phyloP scores from a whole-genome alignment of 352 stramenopile species.

The Phytophthora uliginosa region DNA sequence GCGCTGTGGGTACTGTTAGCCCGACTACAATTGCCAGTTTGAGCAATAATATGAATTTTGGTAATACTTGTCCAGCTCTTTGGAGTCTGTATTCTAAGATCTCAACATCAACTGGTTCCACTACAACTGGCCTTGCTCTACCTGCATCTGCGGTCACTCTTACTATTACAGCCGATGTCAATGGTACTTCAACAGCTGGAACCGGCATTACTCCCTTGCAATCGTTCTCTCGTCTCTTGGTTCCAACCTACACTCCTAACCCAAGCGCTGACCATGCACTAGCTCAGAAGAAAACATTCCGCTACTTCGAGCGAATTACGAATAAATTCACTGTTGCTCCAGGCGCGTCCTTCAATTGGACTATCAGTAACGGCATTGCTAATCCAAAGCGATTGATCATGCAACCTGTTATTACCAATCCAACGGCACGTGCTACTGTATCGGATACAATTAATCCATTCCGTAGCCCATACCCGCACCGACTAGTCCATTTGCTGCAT shows the following conservation, averaged over 20 bases:
- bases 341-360: background rate
- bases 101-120: too few species aligned
- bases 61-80: background rate
- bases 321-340: constrained; percentile 27
- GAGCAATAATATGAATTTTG: background rate
- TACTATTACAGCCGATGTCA: constrained; percentile 15
- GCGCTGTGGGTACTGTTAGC: too few species aligned
- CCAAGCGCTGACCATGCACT: constrained; percentile 13
- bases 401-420: constrained; percentile 8
- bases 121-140: background rate
- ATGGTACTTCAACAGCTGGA: constrained; percentile 8
- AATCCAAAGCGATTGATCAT: background rate
- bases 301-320: constrained; percentile 27
- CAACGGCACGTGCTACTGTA: background rate
- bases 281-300: constrained; percentile 4
- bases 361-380: background rate
- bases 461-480: constrained; percentile 21
- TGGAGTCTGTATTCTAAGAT: too few species aligned
- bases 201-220: constrained; percentile 15
- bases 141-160: constrained; percentile 4
- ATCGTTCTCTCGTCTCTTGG: constrained; percentile 16
- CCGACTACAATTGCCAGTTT: constrained; percentile 9
- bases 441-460: too few species aligned
- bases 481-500: constrained; percentile 5
- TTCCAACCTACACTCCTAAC: constrained; percentile 24